Base-by-base conservation (phyloP, 345 rosid genomes). In the Salix arbutifolia region DNA sequence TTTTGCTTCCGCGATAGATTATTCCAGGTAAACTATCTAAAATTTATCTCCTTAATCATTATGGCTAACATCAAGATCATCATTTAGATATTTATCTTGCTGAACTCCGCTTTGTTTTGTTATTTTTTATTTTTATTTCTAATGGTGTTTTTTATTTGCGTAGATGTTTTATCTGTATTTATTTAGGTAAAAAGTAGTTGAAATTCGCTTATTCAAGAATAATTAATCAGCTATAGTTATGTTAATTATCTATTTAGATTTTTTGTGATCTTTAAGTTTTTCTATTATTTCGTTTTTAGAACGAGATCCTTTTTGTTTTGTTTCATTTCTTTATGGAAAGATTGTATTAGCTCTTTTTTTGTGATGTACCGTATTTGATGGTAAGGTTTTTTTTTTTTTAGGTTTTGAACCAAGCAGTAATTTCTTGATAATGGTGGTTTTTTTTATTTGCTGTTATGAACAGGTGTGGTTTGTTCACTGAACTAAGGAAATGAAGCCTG, bases 401-500 rank as follows among this genome's bases (percentile, higher is more conserved):
- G 60, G 60, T 21, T 53, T 21, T 53, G 60, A 21, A 21, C 21
- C 60, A 21, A 53, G 21, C 23, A 53, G 60, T 21, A 21, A 53
- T 53, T 53, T 53, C 25, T 21, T 21, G 60, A 53, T 53, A 68
- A 69, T 21, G 30, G 42, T 8, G 28, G 30, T 50, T 26, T 71
- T 60, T 2, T 30, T 44, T 73, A 10, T 74, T 72, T 75, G 42
- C 42, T 80, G 4, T 48, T n/a, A 38, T 48, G 35, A n/a, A 21
- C 42, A 81, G 85, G 6, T 38, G 40, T 71, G 70, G 67, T 71
- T 25, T 76, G 13, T 64, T 65, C 46, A 67, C 52, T 60, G 16
- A 66, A 62, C 31, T 60, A 65, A 74, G 82, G 71, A 79, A 44
- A 93, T 92, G 99, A 90, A 86, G 86, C 83, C 86, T 1, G 87